Evolutionary conservation across 345 rosid genomes (phyloP).

Genomic region (Citrus glauca): DNA sequence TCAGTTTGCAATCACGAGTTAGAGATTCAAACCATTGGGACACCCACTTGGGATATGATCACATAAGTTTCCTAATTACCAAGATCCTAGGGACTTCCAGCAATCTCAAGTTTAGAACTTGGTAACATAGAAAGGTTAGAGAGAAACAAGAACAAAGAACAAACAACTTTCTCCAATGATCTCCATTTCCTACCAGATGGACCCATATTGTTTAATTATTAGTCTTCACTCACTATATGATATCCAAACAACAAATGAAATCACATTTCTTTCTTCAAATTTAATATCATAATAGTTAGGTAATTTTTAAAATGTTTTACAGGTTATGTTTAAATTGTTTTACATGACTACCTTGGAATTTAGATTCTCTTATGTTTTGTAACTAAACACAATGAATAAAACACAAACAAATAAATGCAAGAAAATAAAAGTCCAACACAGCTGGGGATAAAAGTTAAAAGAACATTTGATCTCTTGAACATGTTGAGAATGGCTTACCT

Average conservation of each 20-base stretch:
- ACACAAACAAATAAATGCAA: background rate
- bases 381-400: background rate
- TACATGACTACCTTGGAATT: too few species aligned
- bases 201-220: background rate
- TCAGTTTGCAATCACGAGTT: background rate
- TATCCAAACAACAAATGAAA: background rate
- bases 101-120: background rate
- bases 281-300: background rate
- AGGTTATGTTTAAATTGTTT: too few species aligned
- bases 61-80: background rate
- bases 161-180: background rate
- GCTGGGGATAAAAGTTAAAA: background rate
- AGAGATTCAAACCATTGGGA: background rate
- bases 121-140: background rate
- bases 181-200: background rate
- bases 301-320: background rate
- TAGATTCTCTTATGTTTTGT: background rate
- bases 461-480: too few species aligned
- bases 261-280: background rate
- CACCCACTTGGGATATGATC: background rate
- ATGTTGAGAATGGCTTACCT: conserved; percentile 39
- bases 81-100: background rate
- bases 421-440: background rate
- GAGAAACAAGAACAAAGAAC: background rate
- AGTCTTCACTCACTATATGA: background rate